Percentiles rank a stretch among this genome's conserved stretches.
These are phyloP conservation scores for Didymella glomerata DNA, from an alignment of 2,329 filamentous ascomycete species.

Conservation along the genomic window DNA sequence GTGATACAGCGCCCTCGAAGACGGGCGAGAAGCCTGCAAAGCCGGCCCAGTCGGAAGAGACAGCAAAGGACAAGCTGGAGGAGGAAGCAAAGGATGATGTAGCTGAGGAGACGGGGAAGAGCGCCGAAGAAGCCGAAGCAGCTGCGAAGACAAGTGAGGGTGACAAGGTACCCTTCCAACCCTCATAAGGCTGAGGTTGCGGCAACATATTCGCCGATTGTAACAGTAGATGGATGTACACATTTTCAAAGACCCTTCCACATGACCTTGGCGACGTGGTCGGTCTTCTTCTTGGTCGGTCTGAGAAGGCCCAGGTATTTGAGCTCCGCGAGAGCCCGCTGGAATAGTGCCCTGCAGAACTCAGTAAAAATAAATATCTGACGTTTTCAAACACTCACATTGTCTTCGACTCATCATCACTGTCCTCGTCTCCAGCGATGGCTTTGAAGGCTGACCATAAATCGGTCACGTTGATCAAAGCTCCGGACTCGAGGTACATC, in stretches of 20 bases:
- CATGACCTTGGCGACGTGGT: conserved; percentile 85
- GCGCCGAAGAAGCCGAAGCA: conserved; percentile 10
- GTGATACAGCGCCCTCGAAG: conserved; percentile 69
- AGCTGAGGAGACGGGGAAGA: conserved; percentile 12
- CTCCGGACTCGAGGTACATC: conserved; percentile 79
- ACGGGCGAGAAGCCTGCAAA: not conserved
- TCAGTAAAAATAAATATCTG: not conserved
- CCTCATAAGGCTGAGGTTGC: conserved; percentile 18
- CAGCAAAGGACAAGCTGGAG: conserved; percentile 10
- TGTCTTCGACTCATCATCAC: conserved; percentile 59
- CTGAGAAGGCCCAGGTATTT: conserved; percentile 88
- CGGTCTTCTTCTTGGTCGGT: conserved; percentile 86
- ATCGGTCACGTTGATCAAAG: conserved; percentile 80
- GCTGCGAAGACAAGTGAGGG: conserved; percentile 17
- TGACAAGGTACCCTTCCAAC: conserved; percentile 12
- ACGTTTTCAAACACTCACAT: conserved; percentile 45
- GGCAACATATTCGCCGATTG: not conserved
- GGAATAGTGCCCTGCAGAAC: conserved; percentile 72
- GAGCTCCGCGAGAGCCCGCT: conserved; percentile 83
- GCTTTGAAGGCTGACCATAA: conserved; percentile 79
- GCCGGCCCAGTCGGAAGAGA: not conserved
- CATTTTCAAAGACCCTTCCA: conserved; percentile 75
- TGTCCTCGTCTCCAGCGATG: conserved; percentile 63
- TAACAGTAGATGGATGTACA: conserved; percentile 9
- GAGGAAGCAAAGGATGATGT: conserved; percentile 15